Base-by-base conservation (phyloP, 2,329 filamentous ascomycete species). In the Podosphaera xanthii region DNA sequence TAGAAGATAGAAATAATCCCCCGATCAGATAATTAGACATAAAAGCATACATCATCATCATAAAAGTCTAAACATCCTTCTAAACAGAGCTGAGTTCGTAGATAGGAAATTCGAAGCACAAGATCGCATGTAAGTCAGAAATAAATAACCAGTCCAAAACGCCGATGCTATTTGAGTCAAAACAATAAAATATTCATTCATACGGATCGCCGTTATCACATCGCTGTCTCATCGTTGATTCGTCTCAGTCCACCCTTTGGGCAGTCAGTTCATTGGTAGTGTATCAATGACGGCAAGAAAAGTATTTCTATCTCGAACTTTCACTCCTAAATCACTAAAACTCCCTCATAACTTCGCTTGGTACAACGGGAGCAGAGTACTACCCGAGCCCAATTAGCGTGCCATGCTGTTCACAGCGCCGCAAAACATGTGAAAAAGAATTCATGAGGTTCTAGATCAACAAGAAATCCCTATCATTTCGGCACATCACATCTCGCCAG, bases 401-500 rank as follows among this genome's bases (percentile, higher is more conserved):
- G 58, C 58, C 57, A 61, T 58, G 59, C 57, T 57, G 62, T 61
- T 62, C 59, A 55, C 46, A 61, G 61, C 44, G 52, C 61, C 55
- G 62, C 53, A 58, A 63, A 63, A 61, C 63, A 63, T 55, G 40
- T 63, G 60, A 60, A 59, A 35, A 22, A 22, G 48, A 59, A 48
- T 53, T 59, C 54, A 35, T 48, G 46, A 40, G 46, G 40, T 57
- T 58, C 66, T 74, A 95, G 73, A 96, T 90, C 71, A 96, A 80
- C 71, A 96, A 77, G 74, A 88, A 92, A 70, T 94, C 87, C 90
- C 88, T 95, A 66, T 82, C 82, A 75, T 91, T 92, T 74, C 84
- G 81, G 73, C 81, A 81, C 89, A 96, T 95, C 69, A 91, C 81
- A 73, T 94, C 87, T 74, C 91, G 79, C 91, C 91, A 97, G 82